Evolutionary conservation across 768 basidiomycete genomes (phyloP), one percentile per base, ranked within the genome.

Genomic region (Tephrocybe sp.): DNA sequence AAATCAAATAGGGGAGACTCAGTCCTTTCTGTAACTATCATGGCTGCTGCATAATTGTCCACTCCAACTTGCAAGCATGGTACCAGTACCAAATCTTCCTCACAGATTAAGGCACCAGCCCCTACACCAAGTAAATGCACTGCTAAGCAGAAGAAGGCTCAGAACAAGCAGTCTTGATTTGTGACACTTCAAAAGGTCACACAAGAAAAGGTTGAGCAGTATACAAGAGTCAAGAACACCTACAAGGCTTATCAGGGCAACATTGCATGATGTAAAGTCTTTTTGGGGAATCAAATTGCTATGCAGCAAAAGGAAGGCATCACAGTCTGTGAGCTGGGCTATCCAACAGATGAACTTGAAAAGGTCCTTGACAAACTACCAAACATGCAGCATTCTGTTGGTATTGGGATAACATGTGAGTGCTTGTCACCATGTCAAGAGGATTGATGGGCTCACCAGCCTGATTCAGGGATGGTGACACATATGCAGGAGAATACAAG

Each of bases 401-500:
- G 4, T 36, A 50, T 19, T 50, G 49, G 49, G 49, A 43, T 25
- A 27, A 21, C 5, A 43, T 50, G 49, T 50, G 31, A 18, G 35
- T 11, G 16, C 2, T 15, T n/a, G 24, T 6, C 28, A 30, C 28
- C 6, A 7, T 30, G 28, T n/a, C n/a, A n/a, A n/a, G n/a, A n/a
- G n/a, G n/a, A n/a, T 7, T 30, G 28, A 7, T 18, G 9, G 21
- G 27, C 26, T 19, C 13, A 27, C 40, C n/a, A n/a, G 2, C 19
- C 26, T 30, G 28, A 7, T 30, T 6, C 19, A 47, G 46, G 45
- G 39, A 47, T 37, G 45, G 40, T n/a, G 30, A 42, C 5, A 55
- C 43, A 15, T 70, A 69, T 50, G 40, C 38, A 1, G 65, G 67
- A 5, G 31, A 27, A 1, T 72, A 69, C 52, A 27, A 34, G 5